These are phyloP conservation scores for Dictyophora rubrovolvata DNA, from an alignment of 768 basidiomycete species.

Conservation along the genomic window DNA sequence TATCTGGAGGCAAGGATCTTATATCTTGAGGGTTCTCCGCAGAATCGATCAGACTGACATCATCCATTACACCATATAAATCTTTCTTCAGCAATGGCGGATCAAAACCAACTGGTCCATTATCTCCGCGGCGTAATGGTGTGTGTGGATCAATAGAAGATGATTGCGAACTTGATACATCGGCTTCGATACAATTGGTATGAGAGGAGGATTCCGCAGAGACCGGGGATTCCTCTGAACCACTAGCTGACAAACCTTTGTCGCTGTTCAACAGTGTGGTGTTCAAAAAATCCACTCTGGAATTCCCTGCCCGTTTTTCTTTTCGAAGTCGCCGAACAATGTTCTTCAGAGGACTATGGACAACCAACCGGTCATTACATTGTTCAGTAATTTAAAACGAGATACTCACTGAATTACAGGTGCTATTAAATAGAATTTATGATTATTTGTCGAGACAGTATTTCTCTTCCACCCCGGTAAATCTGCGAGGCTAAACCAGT, in stretches of 20 bases:
- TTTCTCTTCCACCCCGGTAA: conserved; percentile 88
- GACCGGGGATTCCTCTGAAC: background rate
- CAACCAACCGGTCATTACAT: conserved; percentile 6
- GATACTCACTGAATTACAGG: conserved; percentile 76
- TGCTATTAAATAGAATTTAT: conserved; percentile 90
- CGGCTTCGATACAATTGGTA: conserved; percentile 20
- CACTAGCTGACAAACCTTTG: background rate
- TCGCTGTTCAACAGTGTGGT: background rate
- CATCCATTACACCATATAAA: background rate
- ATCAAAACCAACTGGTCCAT: background rate
- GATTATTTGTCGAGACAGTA: conserved; percentile 38
- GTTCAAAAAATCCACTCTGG: background rate
- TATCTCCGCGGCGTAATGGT: conserved; percentile 39
- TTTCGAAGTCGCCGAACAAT: conserved; percentile 4
- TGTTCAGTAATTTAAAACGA: background rate
- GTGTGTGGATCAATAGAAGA: conserved; percentile 55
- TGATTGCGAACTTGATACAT: conserved; percentile 59
- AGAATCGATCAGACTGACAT: background rate
- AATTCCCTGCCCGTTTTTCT: background rate
- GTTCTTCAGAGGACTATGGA: conserved; percentile 45
- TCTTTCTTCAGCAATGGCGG: background rate
- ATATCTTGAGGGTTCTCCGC: background rate
- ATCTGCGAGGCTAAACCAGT: conserved; percentile 87
- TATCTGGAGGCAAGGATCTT: background rate
- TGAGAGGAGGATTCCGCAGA: background rate